Evolutionary conservation across 2,329 filamentous ascomycete genomes (phyloP), one percentile per base, ranked within the genome.

Genomic region (Aureobasidium leucospermi): DNA sequence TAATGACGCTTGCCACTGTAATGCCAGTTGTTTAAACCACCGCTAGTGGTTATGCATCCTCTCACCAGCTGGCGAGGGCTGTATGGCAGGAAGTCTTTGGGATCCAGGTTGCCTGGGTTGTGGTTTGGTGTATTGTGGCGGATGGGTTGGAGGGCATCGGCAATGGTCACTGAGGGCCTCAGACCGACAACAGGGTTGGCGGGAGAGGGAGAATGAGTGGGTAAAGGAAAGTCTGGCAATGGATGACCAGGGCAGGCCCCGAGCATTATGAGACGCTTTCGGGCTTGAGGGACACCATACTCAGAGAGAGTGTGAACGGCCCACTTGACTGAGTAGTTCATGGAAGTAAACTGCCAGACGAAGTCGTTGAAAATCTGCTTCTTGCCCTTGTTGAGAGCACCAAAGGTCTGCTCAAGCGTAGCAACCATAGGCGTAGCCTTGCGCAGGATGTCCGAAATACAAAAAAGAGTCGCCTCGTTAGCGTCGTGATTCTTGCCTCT

Each of bases 381-480:
- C 58, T 86, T 84, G 3, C 53, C 28, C 0, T 79, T 72, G 0
- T 57, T 58, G 0, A 81, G 70, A 1, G 95, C 79, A 0, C 89
- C 89, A 56, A 83, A 85, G 0, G 90, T 92, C 67, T 96, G 87
- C 66, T 96, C 90, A 0, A 95, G 74, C 0, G 89, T 95, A 1
- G 89, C 81, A 0, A 94, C 68, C 0, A 90, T 79, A 0, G 90
- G 89, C 0, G 78, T 80, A 0, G 80, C 70, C 38, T 80, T 79
- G 5, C 79, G 71, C 0, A 93, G 73, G 0, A 91, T 70, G 3
- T 79, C 70, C 1, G 76, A 73, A 0, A 79, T 69, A 0, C 73
- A 73, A 45, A 80, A 79, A 0, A 80, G 71, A 0, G 79, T 74
- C 1, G 84, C 83, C 0, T 82, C 84, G 64, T 95, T 94, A 0